phyloP scores from a whole-genome alignment of 352 stramenopile genomes.

The Globisporangium mamillatum region DNA sequence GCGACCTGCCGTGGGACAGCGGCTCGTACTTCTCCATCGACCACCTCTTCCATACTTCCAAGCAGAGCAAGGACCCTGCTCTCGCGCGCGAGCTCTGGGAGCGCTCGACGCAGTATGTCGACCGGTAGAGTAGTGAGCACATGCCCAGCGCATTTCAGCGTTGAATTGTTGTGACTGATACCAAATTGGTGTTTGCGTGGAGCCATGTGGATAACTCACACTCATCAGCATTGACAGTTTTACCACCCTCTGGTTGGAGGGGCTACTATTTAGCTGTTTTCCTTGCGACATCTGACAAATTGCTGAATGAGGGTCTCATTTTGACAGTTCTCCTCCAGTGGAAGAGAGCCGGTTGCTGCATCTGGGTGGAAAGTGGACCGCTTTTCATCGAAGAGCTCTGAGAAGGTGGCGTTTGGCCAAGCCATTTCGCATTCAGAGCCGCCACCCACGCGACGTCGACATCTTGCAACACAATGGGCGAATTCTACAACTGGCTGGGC shows the following conservation, averaged over 20 bases:
- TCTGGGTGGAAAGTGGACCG: background rate
- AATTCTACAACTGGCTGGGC: conserved; percentile 33
- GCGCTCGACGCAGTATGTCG: conserved; percentile 18
- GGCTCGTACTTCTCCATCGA: conserved; percentile 37
- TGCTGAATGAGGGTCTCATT: background rate
- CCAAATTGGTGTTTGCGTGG: background rate
- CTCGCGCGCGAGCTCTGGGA: conserved; percentile 32
- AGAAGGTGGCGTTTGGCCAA: background rate
- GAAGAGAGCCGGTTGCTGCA: background rate
- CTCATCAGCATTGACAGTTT: background rate
- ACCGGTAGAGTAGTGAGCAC: conserved; percentile 4
- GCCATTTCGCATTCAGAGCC: background rate
- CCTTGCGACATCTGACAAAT: background rate
- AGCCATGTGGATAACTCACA: background rate
- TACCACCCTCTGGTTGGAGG: background rate
- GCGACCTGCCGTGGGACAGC: conserved; percentile 28
- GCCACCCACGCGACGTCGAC: background rate
- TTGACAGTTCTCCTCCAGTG: background rate
- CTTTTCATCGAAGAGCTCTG: background rate
- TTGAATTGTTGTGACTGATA: background rate
- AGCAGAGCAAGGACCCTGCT: conserved; percentile 27
- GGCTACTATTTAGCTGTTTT: background rate
- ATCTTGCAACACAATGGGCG: conserved; percentile 4
- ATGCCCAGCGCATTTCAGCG: background rate
- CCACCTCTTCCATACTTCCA: conserved; percentile 31